Evolutionary conservation across 345 rosid species (phyloP).

Genomic region (Euphorbia lathyris): DNA sequence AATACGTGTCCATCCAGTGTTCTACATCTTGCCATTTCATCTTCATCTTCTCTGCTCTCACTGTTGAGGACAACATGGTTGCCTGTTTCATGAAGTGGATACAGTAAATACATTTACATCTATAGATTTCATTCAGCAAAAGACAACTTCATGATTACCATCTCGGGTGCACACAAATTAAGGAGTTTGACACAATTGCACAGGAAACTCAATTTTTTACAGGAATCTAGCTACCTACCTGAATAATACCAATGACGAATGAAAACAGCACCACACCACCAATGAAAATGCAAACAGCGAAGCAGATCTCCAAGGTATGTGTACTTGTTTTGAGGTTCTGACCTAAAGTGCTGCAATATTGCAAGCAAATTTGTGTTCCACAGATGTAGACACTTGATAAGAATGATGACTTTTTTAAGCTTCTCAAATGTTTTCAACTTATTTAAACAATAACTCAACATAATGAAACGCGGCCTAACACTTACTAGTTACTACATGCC

Average conservation of each 20-base stretch:
- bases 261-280: slow-evolving; percentile 65
- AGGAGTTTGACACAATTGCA: not conserved
- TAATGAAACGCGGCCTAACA: too few relatives aligned
- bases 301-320: slow-evolving; percentile 59
- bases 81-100: too few relatives aligned
- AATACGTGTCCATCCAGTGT: slow-evolving; percentile 84
- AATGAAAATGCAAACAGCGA: slow-evolving; percentile 60
- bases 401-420: not conserved
- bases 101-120: too few relatives aligned
- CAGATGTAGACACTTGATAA: not conserved
- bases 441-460: too few relatives aligned
- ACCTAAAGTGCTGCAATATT: slow-evolving; percentile 52
- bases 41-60: slow-evolving; percentile 81
- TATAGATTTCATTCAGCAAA: not conserved
- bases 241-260: slow-evolving; percentile 79
- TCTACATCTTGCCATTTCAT: slow-evolving; percentile 82
- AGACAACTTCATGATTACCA: not conserved
- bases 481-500: too few relatives aligned
- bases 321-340: slow-evolving; percentile 71
- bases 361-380: not conserved
- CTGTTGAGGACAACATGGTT: not conserved
- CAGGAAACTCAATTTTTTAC: not conserved
- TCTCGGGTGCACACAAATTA: not conserved
- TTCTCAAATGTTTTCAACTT: not conserved
- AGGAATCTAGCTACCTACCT: slow-evolving; percentile 34